These are phyloP conservation scores for Sporothrix variecibatus DNA, from an alignment of 2,329 filamentous ascomycete genomes.

Conservation along the genomic window DNA sequence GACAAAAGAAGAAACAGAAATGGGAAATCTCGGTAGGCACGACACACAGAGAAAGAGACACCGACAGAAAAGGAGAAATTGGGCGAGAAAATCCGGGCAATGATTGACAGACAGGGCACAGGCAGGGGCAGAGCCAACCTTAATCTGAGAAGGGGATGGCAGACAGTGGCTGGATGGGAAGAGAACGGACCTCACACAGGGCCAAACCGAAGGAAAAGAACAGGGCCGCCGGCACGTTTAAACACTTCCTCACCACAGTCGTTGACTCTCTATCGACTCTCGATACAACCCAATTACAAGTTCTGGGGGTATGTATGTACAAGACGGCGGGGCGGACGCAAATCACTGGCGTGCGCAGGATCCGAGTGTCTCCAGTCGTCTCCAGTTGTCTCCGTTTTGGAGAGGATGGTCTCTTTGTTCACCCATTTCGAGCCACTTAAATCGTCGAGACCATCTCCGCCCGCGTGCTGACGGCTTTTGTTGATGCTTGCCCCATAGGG, in stretches of 20 bases:
- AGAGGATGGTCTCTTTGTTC: not conserved
- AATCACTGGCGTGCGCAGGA: not conserved
- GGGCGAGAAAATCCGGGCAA: not conserved
- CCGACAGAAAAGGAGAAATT: not conserved
- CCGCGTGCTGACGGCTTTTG: not conserved
- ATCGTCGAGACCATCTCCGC: not conserved
- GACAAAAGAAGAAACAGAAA: not conserved
- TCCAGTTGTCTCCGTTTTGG: not conserved
- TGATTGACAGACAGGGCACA: not conserved
- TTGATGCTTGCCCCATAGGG: not conserved
- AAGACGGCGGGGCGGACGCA: not conserved
- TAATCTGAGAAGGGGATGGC: not conserved
- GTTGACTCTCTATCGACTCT: not conserved
- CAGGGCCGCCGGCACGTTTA: not conserved
- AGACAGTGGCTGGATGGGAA: not conserved
- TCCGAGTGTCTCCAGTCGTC: not conserved
- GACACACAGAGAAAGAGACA: not conserved
- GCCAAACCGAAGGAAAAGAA: no score
- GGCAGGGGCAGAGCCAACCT: constrained; percentile 2
- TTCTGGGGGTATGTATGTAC: not conserved
- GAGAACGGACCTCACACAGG: constrained; percentile 2
- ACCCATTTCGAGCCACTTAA: not conserved
- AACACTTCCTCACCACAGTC: not conserved
- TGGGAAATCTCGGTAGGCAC: not conserved
- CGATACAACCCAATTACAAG: not conserved